Conservation (phyloP, 2,329 filamentous ascomycete species). For the Colletotrichum tamarilloi region DNA sequence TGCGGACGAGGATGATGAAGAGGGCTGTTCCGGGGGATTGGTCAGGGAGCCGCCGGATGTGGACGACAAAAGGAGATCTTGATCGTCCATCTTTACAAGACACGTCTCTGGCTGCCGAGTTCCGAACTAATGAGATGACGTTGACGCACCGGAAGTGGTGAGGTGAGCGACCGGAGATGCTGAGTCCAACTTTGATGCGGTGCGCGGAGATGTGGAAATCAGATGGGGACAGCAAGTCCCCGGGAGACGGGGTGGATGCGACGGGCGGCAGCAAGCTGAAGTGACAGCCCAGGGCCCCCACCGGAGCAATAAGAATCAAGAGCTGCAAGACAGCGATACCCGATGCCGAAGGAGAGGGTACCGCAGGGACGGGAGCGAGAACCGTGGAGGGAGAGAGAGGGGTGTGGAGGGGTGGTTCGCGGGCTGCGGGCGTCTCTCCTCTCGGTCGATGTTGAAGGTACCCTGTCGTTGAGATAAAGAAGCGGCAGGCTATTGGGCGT, state of each 20-base stretch:
- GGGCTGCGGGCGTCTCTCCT: constrained; percentile 15
- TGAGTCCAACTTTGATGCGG: constrained; percentile 8
- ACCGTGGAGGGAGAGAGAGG: constrained; percentile 12
- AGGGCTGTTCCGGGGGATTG: neutral
- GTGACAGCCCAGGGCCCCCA: constrained; percentile 6
- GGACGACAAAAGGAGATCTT: constrained; percentile 2
- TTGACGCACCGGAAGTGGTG: neutral
- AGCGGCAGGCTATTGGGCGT: constrained; percentile 14
- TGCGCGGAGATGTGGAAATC: constrained; percentile 29
- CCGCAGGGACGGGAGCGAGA: neutral
- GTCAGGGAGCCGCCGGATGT: constrained; percentile 5
- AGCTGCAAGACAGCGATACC: neutral
- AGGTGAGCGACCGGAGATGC: constrained; percentile 7
- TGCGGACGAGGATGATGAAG: constrained; percentile 7
- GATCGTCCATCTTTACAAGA: constrained; percentile 17
- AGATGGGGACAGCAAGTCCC: constrained; percentile 9
- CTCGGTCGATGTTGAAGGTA: neutral
- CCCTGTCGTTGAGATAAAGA: constrained; percentile 34
- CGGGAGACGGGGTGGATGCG: constrained; percentile 9
- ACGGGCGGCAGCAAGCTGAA: constrained; percentile 7
- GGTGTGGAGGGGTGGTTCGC: neutral
- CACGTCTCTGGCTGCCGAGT: neutral
- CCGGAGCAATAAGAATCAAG: neutral
- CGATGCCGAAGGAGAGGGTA: neutral
- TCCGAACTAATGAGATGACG: neutral